phyloP scores from a whole-genome alignment of 768 basidiomycete species.

The Lactarius quietus region DNA sequence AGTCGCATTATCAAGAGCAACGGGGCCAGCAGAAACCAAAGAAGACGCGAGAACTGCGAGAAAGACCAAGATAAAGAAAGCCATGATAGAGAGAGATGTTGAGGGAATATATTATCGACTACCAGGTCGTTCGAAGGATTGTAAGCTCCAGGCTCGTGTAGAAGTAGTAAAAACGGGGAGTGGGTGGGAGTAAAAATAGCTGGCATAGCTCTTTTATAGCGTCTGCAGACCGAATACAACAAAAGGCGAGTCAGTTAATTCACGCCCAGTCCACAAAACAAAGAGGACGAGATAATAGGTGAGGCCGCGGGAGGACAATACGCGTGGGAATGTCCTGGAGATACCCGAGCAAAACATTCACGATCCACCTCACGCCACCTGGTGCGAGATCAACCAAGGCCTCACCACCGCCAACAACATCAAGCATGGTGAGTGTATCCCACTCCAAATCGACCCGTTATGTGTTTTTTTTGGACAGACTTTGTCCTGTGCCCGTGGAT shows the following conservation, averaged over 20 bases:
- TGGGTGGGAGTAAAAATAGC: not conserved
- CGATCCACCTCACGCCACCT: constrained; percentile 12
- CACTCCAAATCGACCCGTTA: not conserved
- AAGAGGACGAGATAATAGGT: not conserved
- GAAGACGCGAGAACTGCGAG: constrained; percentile 27
- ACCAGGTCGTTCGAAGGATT: constrained; percentile 4
- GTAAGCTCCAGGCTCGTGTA: constrained; percentile 24
- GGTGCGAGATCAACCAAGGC: constrained; percentile 25
- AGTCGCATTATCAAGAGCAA: constrained; percentile 39
- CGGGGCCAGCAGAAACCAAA: constrained; percentile 34
- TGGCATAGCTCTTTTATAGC: not conserved
- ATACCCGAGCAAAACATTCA: constrained; percentile 12
- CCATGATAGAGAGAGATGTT: not conserved
- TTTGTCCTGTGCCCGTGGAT: constrained; percentile 11
- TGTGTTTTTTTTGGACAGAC: not conserved
- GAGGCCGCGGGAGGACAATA: not conserved
- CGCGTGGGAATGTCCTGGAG: constrained; percentile 19
- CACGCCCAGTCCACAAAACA: not conserved
- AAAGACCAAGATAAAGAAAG: constrained; percentile 28
- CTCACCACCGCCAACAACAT: constrained; percentile 34
- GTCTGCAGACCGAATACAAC: constrained; percentile 4
- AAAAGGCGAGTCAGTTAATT: not conserved
- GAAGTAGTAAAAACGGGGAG: not conserved
- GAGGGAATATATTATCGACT: constrained; percentile 3
- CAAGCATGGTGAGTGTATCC: constrained; percentile 36